Evolutionary conservation across 495 filamentous ascomycete genomes (phyloP), one percentile per base, ranked within the genome.

Genomic region (Aspergillus steynii): DNA sequence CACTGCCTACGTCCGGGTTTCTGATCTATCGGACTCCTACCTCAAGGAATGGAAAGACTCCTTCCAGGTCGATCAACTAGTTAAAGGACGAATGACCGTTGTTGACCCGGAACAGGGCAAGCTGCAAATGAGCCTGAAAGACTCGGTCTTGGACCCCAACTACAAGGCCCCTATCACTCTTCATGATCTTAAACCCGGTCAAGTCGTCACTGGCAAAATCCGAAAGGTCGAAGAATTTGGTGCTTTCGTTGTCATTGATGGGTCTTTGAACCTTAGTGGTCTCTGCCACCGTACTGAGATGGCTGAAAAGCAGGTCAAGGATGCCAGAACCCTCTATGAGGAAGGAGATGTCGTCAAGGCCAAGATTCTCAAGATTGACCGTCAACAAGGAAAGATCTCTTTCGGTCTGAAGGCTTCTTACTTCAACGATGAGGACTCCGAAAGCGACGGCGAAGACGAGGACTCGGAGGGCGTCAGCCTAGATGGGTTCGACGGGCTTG

Each of bases 41-140:
- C 79, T 98, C 65, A 98, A 97, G 74, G 91, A 97, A 52, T 99
- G 95, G 95, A 96, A 96, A 77, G 82, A 88, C n/a, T 74, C 84
- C 15, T 97, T 92, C 77, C 84, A 94, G 62, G 74, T 90, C 37
- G 91, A 92, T 67, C 92, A 97, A 72, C 80, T 99, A 20, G 90
- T 99, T 29, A 93, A 88, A 73, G 95, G 92, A 53, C 90, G 91
- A 51, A 80, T 99, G 66, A 86, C 89, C 28, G 71, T 83, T 4
- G 82, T 91, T 4, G 86, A 96, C 61, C 59, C 76, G 10, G 75
- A 74, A 56, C 71, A 86, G n/a, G 83, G 86, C 58, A 90, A 90
- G 66, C 66, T 96, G 48, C 90, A 95, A 70, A 83, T 99, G 82
- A 95, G 86, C 64, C 73, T 99, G 72, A 96, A 93, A 73, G 82